A percentile compares a stretch with the other conserved stretches of the same genome.
Evolutionary conservation across 176 grass and related monocot genomes (phyloP).

Genomic region (Carex pumila): DNA sequence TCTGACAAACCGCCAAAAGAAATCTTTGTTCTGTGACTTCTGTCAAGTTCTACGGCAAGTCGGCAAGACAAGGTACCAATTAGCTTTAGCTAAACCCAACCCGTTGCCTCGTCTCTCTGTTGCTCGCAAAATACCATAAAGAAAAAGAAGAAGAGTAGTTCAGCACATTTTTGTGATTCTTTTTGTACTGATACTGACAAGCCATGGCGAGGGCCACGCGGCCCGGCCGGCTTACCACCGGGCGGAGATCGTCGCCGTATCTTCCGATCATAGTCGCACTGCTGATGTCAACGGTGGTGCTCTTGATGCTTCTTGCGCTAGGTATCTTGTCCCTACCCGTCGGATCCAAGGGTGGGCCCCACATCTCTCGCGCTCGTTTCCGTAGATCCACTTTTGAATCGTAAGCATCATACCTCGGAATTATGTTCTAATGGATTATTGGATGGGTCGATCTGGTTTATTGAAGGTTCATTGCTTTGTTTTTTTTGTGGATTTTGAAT

Average conservation of each 20-base stretch:
- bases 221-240: slow-evolving; percentile 31
- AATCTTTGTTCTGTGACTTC: too few species aligned
- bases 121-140: not conserved
- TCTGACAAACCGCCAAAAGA: too few species aligned
- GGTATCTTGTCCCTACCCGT: slow-evolving; percentile 77
- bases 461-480: not conserved
- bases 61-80: too few species aligned
- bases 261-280: slow-evolving; percentile 59
- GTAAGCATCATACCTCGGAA: slow-evolving; percentile 29
- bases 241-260: slow-evolving; percentile 48
- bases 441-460: not conserved
- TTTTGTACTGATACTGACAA: not conserved
- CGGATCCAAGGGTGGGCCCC: slow-evolving; percentile 30
- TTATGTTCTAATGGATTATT: not conserved
- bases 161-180: not conserved
- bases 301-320: slow-evolving; percentile 67
- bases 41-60: too few species aligned
- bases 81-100: too few species aligned
- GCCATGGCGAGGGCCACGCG: slow-evolving; percentile 33
- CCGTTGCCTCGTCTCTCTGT: not conserved
- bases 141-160: not conserved
- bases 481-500: slow-evolving; percentile 20
- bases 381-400: slow-evolving; percentile 54
- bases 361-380: slow-evolving; percentile 33
- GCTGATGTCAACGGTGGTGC: slow-evolving; percentile 51